Conservation (phyloP, 177 flowering plant genomes). For the Telopea speciosissima region DNA sequence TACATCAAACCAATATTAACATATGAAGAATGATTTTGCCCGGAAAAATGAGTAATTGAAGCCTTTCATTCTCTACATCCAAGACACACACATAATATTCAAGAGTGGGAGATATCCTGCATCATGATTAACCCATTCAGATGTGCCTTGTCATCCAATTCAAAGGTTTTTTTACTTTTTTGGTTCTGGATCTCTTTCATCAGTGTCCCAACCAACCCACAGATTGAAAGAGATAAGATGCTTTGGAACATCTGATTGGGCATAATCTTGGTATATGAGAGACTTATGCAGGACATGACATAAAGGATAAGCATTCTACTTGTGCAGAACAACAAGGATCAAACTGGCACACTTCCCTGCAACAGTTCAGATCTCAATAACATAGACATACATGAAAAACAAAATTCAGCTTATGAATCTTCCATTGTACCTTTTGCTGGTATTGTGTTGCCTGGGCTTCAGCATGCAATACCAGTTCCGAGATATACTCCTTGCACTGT, state of each 20-base stretch:
- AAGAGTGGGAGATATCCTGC: not conserved
- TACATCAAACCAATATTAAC: constrained; percentile 1
- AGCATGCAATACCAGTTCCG: constrained; percentile 75
- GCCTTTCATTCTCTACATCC: not conserved
- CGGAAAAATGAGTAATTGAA: not conserved
- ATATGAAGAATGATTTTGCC: not conserved
- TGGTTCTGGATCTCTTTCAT: not conserved
- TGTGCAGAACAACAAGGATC: not conserved
- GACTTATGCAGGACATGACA: not conserved
- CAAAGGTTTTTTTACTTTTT: too few species aligned
- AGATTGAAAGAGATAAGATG: not conserved
- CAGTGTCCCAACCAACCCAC: not conserved
- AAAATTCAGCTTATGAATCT: not conserved
- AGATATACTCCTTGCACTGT: constrained; percentile 59
- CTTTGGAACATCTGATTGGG: not conserved
- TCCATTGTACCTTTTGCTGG: constrained; percentile 64
- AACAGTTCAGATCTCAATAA: not conserved
- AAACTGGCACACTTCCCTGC: not conserved
- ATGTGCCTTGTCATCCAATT: not conserved
- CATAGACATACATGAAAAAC: not conserved
- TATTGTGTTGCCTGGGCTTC: constrained; percentile 82
- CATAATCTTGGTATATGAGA: not conserved
- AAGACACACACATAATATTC: too few species aligned
- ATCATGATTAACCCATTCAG: not conserved
- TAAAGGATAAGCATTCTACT: not conserved